A percentile compares a stretch with the other conserved stretches of the same genome.
These are phyloP conservation scores for Fusarium veterinarium DNA, from an alignment of 2,329 filamentous ascomycete species.

Conservation along the genomic window DNA sequence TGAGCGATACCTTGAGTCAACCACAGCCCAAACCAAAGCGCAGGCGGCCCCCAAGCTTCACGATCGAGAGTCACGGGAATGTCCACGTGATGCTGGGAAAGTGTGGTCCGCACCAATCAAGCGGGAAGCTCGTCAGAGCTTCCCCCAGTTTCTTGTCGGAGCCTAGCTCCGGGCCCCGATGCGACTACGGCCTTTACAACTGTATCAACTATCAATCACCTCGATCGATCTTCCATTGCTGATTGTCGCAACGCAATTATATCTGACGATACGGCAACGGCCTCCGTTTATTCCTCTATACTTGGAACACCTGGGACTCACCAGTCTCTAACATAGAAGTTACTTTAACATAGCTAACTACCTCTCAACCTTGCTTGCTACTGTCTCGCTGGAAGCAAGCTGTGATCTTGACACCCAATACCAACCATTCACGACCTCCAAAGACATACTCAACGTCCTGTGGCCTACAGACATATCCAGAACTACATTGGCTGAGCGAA, in stretches of 20 bases:
- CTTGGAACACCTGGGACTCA: background rate
- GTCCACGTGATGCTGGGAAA: conserved; percentile 5
- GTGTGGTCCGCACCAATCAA: conserved; percentile 31
- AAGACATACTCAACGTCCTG: background rate
- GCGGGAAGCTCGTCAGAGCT: conserved; percentile 8
- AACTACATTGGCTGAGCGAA: background rate
- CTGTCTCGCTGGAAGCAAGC: conserved; percentile 20
- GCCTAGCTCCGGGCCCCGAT: conserved; percentile 34
- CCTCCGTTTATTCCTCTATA: background rate
- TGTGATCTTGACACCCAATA: conserved; percentile 27
- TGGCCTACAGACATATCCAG: background rate
- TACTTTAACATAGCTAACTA: background rate
- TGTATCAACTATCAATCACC: conserved; percentile 22
- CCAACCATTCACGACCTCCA: conserved; percentile 1
- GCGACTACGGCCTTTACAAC: conserved; percentile 27
- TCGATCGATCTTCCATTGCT: conserved; percentile 3
- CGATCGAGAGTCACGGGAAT: conserved; percentile 19
- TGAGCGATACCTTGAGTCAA: conserved; percentile 35
- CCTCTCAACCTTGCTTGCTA: background rate
- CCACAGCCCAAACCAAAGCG: conserved; percentile 4
- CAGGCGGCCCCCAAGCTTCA: conserved; percentile 18
- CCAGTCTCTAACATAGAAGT: background rate
- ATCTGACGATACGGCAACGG: background rate
- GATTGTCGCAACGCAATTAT: background rate
- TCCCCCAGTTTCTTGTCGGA: conserved; percentile 30